phyloP scores from a whole-genome alignment of 129 eudicot genomes.

The Kitagawia praeruptora region DNA sequence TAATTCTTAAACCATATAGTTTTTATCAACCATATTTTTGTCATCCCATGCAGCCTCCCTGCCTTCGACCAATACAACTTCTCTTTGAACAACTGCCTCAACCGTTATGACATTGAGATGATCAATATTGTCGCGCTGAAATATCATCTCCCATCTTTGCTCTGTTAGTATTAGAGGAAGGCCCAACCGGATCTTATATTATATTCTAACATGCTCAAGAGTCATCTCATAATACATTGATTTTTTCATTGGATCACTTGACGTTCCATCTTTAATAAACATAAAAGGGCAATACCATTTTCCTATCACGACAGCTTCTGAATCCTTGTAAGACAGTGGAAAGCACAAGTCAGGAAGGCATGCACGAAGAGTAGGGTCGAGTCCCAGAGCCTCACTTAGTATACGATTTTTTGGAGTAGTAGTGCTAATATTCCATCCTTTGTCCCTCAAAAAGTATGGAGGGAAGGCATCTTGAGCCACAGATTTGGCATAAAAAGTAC shows the following conservation, averaged over 20 bases:
- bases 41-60: conserved; percentile 39
- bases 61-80: conserved; percentile 33
- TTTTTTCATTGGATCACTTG: conserved; percentile 30
- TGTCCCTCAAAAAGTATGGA: conserved; percentile 47
- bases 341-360: conserved; percentile 35
- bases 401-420: conserved; percentile 37
- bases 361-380: conserved; percentile 39
- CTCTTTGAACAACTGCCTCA: conserved; percentile 26
- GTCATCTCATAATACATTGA: conserved; percentile 63
- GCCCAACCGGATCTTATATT: no score
- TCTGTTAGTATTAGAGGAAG: no score
- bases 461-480: conserved; percentile 49
- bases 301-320: conserved; percentile 38
- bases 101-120: conserved; percentile 22
- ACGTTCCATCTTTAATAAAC: conserved; percentile 50
- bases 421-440: conserved; percentile 34
- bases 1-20: conserved; percentile 20
- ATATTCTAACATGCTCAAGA: no score
- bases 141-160: conserved; percentile 62
- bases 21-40: conserved; percentile 19
- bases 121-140: conserved; percentile 14
- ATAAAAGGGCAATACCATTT: conserved; percentile 79
- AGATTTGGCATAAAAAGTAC: conserved; percentile 40
- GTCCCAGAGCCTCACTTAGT: conserved; percentile 46
- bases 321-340: conserved; percentile 23